Percentiles rank a stretch among this genome's conserved stretches.
Conservation (phyloP, 495 filamentous ascomycete genomes). For the Penicillium lagena region DNA sequence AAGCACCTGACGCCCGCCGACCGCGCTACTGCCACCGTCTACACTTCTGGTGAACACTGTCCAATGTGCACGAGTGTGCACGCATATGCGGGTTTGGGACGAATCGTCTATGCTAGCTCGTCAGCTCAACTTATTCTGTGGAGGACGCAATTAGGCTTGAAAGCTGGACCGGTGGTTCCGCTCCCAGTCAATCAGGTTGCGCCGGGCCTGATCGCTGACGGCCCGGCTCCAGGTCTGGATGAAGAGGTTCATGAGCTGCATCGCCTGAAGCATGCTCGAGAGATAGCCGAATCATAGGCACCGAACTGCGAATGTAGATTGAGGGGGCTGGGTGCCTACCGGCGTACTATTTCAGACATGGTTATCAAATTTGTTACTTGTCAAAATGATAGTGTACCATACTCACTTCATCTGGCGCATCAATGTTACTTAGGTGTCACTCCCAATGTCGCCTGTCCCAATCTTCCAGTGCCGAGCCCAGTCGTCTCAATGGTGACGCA, state of each 20-base stretch:
- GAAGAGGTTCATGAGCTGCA: constrained; percentile 9
- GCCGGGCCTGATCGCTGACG: constrained; percentile 7
- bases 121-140: constrained; percentile 7
- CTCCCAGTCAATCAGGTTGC: constrained; percentile 8
- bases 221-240: constrained; percentile 6
- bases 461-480: too few species aligned
- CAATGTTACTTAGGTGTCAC: too few species aligned
- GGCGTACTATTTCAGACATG: too few species aligned
- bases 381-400: too few species aligned
- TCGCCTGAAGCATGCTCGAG: constrained; percentile 1
- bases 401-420: too few species aligned
- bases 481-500: too few species aligned
- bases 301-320: too few species aligned
- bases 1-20: constrained; percentile 15
- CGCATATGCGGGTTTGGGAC: constrained; percentile 17
- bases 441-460: too few species aligned
- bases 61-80: constrained; percentile 27
- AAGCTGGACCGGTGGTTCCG: constrained; percentile 1
- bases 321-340: too few species aligned
- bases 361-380: too few species aligned
- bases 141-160: constrained; percentile 4
- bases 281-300: too few species aligned
- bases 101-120: constrained; percentile 23
- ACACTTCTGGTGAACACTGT: constrained; percentile 31
- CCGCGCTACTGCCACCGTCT: constrained; percentile 18